Conservation (phyloP, 768 basidiomycete species). For the Pleurotus djamor region DNA sequence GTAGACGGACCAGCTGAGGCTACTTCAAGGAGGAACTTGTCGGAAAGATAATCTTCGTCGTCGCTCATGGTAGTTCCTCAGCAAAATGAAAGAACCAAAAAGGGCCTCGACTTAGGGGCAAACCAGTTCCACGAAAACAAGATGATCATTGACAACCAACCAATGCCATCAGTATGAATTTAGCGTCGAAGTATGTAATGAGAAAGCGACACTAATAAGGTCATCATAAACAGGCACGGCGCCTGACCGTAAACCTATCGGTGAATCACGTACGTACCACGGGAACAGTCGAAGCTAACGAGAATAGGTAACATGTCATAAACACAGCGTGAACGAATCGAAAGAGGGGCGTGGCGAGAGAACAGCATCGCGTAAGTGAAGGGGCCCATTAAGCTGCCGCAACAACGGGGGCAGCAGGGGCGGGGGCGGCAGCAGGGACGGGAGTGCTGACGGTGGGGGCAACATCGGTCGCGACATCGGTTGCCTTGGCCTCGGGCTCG, state of each 20-base stretch:
- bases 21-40: slow-evolving; percentile 68
- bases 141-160: slow-evolving; percentile 15
- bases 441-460: neutral
- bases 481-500: slow-evolving; percentile 28
- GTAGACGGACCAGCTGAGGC: slow-evolving; percentile 28
- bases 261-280: slow-evolving; percentile 5
- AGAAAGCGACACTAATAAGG: slow-evolving; percentile 13
- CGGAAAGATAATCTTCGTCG: slow-evolving; percentile 87
- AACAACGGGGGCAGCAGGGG: neutral
- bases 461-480: slow-evolving; percentile 7
- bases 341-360: slow-evolving; percentile 10
- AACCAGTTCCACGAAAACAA: slow-evolving; percentile 13
- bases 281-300: slow-evolving; percentile 7
- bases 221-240: slow-evolving; percentile 33
- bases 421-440: neutral
- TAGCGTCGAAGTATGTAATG: neutral
- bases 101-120: slow-evolving; percentile 17
- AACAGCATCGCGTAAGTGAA: neutral
- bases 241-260: slow-evolving; percentile 38
- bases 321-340: slow-evolving; percentile 10
- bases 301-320: slow-evolving; percentile 8
- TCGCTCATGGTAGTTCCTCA: slow-evolving; percentile 49
- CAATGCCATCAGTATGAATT: neutral
- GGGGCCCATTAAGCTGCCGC: neutral
- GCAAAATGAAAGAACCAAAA: neutral